These are phyloP conservation scores for Neocallimastix lanati DNA, from an alignment of 192 early-diverging fungal species.

Conservation along the genomic window DNA sequence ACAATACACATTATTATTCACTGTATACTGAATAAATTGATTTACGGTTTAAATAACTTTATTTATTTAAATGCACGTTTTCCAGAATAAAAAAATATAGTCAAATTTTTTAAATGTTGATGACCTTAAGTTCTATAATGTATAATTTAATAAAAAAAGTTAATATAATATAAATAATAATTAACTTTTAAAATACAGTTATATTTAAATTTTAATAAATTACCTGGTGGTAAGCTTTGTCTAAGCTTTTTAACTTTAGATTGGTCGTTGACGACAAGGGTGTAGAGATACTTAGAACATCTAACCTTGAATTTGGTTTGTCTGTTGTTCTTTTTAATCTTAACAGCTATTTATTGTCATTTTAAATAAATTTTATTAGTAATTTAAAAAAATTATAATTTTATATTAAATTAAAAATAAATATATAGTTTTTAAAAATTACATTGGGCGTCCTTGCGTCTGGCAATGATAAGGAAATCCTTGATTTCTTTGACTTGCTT, in stretches of 20 bases:
- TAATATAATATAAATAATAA: too few relatives aligned
- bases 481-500: slow-evolving; percentile 97
- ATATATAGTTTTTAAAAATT: background rate
- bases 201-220: too few relatives aligned
- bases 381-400: background rate
- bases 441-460: slow-evolving; percentile 89
- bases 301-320: slow-evolving; percentile 97
- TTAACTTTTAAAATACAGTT: too few relatives aligned
- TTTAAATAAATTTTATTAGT: too few relatives aligned
- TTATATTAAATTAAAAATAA: background rate
- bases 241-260: slow-evolving; percentile 91
- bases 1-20: too few relatives aligned
- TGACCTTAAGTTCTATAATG: background rate
- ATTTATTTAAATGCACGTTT: background rate
- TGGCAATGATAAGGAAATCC: slow-evolving; percentile 86
- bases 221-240: slow-evolving; percentile 87
- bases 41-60: background rate
- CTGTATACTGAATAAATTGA: too few relatives aligned
- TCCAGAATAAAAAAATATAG: background rate
- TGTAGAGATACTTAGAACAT: slow-evolving; percentile 97
- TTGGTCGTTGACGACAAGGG: slow-evolving; percentile 80
- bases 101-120: background rate
- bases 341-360: slow-evolving; percentile 33
- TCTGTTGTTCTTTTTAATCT: slow-evolving; percentile 87
- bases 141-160: too few relatives aligned